A percentile compares a stretch with the other conserved stretches of the same genome.
These are phyloP conservation scores for Aspergillus brunneoviolaceus DNA, from an alignment of 2,329 filamentous ascomycete species.

Conservation along the genomic window DNA sequence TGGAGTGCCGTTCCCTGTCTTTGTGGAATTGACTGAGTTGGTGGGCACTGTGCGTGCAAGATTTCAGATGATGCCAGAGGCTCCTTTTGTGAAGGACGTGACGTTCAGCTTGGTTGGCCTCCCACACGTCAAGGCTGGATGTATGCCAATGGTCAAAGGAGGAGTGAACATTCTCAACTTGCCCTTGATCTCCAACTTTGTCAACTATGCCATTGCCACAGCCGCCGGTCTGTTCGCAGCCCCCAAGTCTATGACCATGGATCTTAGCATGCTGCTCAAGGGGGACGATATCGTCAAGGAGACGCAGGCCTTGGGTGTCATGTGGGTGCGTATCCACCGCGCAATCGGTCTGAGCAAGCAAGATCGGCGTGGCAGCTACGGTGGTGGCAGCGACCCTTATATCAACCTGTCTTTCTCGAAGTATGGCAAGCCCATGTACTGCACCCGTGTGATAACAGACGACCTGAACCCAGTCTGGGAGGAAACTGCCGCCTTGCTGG, in stretches of 20 bases:
- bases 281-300: slow-evolving; percentile 90
- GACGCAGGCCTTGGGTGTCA: slow-evolving; percentile 77
- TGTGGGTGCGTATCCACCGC: slow-evolving; percentile 89
- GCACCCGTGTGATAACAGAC: slow-evolving; percentile 92
- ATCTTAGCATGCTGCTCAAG: slow-evolving; percentile 84
- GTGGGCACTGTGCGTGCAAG: slow-evolving; percentile 83
- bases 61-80: slow-evolving; percentile 81
- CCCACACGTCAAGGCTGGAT: slow-evolving; percentile 84
- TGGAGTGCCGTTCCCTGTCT: slow-evolving; percentile 82
- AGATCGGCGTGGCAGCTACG: slow-evolving; percentile 75
- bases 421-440: slow-evolving; percentile 97
- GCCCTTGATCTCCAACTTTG: slow-evolving; percentile 91
- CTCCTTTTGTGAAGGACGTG: slow-evolving; percentile 86
- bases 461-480: slow-evolving; percentile 92
- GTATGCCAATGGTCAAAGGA: slow-evolving; percentile 86
- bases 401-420: slow-evolving; percentile 95
- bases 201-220: slow-evolving; percentile 89
- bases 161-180: slow-evolving; percentile 90
- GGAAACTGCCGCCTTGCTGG: slow-evolving; percentile 79
- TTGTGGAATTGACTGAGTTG: slow-evolving; percentile 85
- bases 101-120: slow-evolving; percentile 94
- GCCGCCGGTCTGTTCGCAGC: slow-evolving; percentile 90
- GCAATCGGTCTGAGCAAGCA: slow-evolving; percentile 88
- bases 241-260: slow-evolving; percentile 89
- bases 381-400: slow-evolving; percentile 91